Evolutionary conservation across 2,329 filamentous ascomycete species (phyloP).

Genomic region (Aureobasidium sp.): DNA sequence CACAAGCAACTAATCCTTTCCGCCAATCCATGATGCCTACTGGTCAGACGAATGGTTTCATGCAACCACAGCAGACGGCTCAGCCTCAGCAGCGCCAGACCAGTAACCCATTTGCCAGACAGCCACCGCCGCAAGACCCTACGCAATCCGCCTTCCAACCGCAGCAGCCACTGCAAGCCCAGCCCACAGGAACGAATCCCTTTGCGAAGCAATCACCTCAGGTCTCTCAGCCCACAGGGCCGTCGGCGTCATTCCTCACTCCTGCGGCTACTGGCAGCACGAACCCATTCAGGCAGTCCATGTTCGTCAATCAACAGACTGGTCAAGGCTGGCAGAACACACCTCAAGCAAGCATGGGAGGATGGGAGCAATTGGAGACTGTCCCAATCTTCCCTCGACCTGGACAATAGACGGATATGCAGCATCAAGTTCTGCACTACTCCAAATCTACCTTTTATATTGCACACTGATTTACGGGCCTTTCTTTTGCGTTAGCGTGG

Average conservation of each 20-base stretch:
- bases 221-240: slow-evolving; percentile 34
- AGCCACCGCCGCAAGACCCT: slow-evolving; percentile 27
- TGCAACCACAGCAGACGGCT: slow-evolving; percentile 19
- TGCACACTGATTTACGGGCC: not conserved
- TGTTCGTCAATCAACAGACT: slow-evolving; percentile 82
- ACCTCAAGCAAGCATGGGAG: slow-evolving; percentile 71
- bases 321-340: slow-evolving; percentile 79
- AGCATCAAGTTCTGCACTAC: not conserved
- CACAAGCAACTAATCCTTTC: slow-evolving; percentile 82
- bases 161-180: slow-evolving; percentile 41
- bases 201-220: slow-evolving; percentile 52
- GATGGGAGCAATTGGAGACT: slow-evolving; percentile 69
- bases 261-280: slow-evolving; percentile 79
- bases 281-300: slow-evolving; percentile 89
- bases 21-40: slow-evolving; percentile 72
- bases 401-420: slow-evolving; percentile 33
- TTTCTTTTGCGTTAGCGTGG: slow-evolving; percentile 15
- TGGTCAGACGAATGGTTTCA: slow-evolving; percentile 18
- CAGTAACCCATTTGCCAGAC: slow-evolving; percentile 59
- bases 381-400: slow-evolving; percentile 82
- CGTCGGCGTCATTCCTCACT: slow-evolving; percentile 33
- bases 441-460: not conserved
- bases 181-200: slow-evolving; percentile 65
- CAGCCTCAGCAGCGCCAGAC: slow-evolving; percentile 25
- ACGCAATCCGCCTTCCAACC: slow-evolving; percentile 19